These are phyloP conservation scores for Leccinum fibrillosum DNA, from an alignment of 768 basidiomycete species.

Conservation along the genomic window DNA sequence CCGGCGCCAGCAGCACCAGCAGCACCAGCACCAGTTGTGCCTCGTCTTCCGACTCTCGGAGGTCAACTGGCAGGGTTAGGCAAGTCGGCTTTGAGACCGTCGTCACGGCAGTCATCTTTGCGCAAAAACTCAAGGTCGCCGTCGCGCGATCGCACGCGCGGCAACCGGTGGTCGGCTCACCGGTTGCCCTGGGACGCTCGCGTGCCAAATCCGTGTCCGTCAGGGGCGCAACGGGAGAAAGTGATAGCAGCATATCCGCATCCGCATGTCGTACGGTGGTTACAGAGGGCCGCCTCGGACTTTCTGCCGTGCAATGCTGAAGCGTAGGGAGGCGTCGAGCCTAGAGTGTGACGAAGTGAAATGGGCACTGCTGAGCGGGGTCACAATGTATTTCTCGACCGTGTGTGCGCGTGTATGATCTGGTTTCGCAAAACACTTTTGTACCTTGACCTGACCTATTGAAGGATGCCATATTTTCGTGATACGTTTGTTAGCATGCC, in stretches of 20 bases:
- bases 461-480: no score
- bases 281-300: background rate
- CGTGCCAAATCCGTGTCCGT: constrained; percentile 8
- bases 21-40: background rate
- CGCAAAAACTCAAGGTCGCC: constrained; percentile 20
- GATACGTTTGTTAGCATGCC: no score
- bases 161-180: background rate
- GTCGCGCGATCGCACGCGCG: constrained; percentile 8
- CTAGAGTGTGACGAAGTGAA: background rate
- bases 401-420: background rate
- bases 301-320: background rate
- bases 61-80: constrained; percentile 1
- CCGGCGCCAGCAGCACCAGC: background rate
- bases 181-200: background rate
- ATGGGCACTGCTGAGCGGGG: background rate
- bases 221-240: background rate
- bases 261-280: background rate
- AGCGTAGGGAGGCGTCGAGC: no score
- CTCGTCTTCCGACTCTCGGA: background rate
- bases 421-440: background rate
- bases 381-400: background rate
- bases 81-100: constrained; percentile 23
- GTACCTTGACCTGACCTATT: background rate
- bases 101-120: constrained; percentile 21
- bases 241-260: no score